A percentile compares a stretch with the other conserved stretches of the same genome.
These are phyloP conservation scores for Berberis thunbergii DNA, from an alignment of 164 flowering plant genomes.

Conservation along the genomic window DNA sequence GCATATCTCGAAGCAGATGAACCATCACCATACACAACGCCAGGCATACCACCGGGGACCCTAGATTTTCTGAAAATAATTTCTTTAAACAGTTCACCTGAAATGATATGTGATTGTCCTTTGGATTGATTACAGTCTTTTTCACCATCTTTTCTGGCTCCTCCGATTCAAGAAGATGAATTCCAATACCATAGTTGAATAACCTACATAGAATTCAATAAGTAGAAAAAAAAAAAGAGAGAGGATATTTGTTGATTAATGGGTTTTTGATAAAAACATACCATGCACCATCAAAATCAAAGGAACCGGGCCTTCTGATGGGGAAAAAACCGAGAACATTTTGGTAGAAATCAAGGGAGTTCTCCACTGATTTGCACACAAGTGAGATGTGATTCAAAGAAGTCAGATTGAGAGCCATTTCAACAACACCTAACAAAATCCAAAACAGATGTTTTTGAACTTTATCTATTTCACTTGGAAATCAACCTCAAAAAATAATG, in stretches of 20 bases:
- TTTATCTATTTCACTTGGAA: too few species aligned
- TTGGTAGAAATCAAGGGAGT: slow-evolving; percentile 54
- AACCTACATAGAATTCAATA: slow-evolving; percentile 29
- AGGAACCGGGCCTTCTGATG: slow-evolving; percentile 66
- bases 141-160: slow-evolving; percentile 40
- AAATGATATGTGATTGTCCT: slow-evolving; percentile 79
- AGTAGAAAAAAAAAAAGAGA: background rate
- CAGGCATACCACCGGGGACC: too few species aligned
- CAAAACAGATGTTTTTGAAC: background rate
- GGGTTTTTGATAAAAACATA: slow-evolving; percentile 9
- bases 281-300: slow-evolving; percentile 83
- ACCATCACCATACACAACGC: too few species aligned
- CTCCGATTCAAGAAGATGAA: slow-evolving; percentile 65
- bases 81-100: slow-evolving; percentile 30
- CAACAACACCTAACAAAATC: background rate
- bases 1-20: too few species aligned
- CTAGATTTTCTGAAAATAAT: background rate
- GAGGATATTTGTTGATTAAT: background rate
- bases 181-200: slow-evolving; percentile 61
- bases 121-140: slow-evolving; percentile 58
- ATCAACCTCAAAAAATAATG: too few species aligned
- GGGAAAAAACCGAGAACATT: slow-evolving; percentile 67
- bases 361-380: slow-evolving; percentile 51
- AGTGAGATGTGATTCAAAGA: slow-evolving; percentile 75
- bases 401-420: slow-evolving; percentile 40